Conservation (phyloP, 2,329 filamentous ascomycete genomes). For the Hyphodiscus sp. region DNA sequence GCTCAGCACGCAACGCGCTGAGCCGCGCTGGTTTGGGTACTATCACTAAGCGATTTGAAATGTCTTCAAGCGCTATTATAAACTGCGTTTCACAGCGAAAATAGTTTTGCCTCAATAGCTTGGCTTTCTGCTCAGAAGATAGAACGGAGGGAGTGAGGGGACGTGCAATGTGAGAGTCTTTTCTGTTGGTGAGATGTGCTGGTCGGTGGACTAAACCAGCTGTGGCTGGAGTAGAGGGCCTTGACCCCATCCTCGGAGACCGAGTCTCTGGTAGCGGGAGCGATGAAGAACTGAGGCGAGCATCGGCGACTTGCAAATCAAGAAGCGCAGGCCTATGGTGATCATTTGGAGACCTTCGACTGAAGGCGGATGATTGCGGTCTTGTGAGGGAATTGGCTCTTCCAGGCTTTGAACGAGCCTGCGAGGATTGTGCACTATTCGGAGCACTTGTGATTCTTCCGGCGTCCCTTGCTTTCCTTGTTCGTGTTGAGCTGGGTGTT, state of each 20-base stretch:
- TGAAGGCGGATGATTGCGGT: slow-evolving; percentile 20
- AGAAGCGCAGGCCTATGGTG: slow-evolving; percentile 24
- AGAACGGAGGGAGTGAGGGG: slow-evolving; percentile 55
- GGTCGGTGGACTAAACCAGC: slow-evolving; percentile 43
- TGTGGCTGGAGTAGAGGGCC: slow-evolving; percentile 52
- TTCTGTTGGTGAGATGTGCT: slow-evolving; percentile 39
- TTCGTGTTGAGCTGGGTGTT: slow-evolving; percentile 39
- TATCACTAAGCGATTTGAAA: slow-evolving; percentile 75
- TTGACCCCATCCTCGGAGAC: slow-evolving; percentile 44
- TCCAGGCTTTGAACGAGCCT: slow-evolving; percentile 20
- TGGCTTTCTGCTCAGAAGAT: slow-evolving; percentile 60
- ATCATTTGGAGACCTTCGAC: slow-evolving; percentile 17
- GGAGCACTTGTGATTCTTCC: slow-evolving; percentile 34
- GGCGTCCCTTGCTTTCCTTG: slow-evolving; percentile 37
- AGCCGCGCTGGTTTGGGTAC: slow-evolving; percentile 77
- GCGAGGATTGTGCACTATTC: slow-evolving; percentile 29
- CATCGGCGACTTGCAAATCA: slow-evolving; percentile 40
- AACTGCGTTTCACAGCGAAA: slow-evolving; percentile 79
- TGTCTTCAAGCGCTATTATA: slow-evolving; percentile 71
- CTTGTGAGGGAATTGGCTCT: slow-evolving; percentile 21
- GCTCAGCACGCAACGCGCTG: slow-evolving; percentile 73
- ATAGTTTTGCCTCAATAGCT: slow-evolving; percentile 71
- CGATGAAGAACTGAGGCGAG: slow-evolving; percentile 61
- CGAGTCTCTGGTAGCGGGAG: slow-evolving; percentile 56
- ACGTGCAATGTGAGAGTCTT: slow-evolving; percentile 55